These are phyloP conservation scores for Quercus berberidifolia DNA, from an alignment of 306 rosid species.

Conservation along the genomic window DNA sequence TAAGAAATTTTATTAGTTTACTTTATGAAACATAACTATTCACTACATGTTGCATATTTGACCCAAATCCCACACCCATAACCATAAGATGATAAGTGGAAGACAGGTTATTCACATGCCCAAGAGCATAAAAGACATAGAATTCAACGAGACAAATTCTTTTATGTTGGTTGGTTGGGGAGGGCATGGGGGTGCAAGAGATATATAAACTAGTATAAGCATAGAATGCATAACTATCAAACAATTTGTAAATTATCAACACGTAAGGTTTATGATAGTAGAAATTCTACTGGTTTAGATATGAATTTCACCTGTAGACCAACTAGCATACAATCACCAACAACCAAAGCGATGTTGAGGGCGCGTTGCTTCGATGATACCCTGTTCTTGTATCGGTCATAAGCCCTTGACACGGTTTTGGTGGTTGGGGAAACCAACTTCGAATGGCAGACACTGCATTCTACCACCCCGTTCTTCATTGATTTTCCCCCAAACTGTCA, in stretches of 20 bases:
- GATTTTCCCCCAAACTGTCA: slow-evolving; percentile 26
- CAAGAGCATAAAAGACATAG: neutral
- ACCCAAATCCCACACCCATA: neutral
- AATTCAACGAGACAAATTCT: neutral
- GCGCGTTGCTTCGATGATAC: slow-evolving; percentile 77
- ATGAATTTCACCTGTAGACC: slow-evolving; percentile 78
- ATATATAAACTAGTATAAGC: neutral
- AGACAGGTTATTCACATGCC: neutral
- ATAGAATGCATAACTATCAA: neutral
- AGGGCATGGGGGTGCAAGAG: too few relatives aligned
- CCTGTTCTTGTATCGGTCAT: slow-evolving; percentile 80
- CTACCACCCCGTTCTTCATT: slow-evolving; percentile 84
- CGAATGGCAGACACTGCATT: slow-evolving; percentile 97
- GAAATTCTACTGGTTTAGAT: slow-evolving; percentile 4
- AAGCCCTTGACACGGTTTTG: slow-evolving; percentile 76
- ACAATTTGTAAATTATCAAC: neutral
- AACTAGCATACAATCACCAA: slow-evolving; percentile 92
- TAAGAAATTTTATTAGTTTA: neutral
- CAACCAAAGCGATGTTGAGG: slow-evolving; percentile 79
- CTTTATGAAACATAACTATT: neutral
- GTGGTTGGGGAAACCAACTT: slow-evolving; percentile 71
- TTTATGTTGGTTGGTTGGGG: neutral
- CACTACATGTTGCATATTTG: too few relatives aligned
- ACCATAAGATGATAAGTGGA: neutral
- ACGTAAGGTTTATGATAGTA: neutral